These are phyloP conservation scores for Pythium dissimile DNA, from an alignment of 352 stramenopile species.

Conservation along the genomic window DNA sequence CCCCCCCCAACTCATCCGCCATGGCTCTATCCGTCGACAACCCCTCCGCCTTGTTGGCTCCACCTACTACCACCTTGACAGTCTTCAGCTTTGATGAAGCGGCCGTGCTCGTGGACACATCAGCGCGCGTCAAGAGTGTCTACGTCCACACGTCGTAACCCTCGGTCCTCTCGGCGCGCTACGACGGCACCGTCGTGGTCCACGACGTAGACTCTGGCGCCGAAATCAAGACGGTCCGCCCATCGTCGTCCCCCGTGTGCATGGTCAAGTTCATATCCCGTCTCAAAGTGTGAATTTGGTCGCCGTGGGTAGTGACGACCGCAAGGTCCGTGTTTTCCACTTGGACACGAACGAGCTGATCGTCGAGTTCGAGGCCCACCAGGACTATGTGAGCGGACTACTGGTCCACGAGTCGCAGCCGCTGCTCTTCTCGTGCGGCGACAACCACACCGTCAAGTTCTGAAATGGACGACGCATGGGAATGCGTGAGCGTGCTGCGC, in stretches of 20 bases:
- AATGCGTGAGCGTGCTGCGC: constrained; percentile 19
- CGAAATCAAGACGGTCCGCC: constrained; percentile 87
- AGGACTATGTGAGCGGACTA: constrained; percentile 92
- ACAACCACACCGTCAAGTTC: constrained; percentile 94
- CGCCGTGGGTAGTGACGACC: constrained; percentile 82
- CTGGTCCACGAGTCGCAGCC: constrained; percentile 89
- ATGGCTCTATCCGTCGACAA: neutral
- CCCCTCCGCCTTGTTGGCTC: too few relatives aligned
- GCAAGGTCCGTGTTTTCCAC: constrained; percentile 90
- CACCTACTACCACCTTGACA: neutral
- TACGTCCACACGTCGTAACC: constrained; percentile 90
- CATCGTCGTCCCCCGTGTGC: constrained; percentile 84
- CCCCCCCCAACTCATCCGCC: neutral
- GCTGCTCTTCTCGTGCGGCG: constrained; percentile 79
- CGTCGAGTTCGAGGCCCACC: constrained; percentile 89
- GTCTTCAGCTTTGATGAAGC: neutral
- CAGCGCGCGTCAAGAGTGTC: constrained; percentile 91
- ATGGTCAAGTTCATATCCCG: constrained; percentile 66
- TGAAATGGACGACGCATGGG: constrained; percentile 81
- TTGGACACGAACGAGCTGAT: constrained; percentile 93
- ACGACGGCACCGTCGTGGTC: constrained; percentile 92
- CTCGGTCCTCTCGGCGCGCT: constrained; percentile 92
- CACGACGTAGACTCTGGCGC: constrained; percentile 82
- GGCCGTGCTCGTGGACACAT: constrained; percentile 17
- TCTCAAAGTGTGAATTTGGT: constrained; percentile 93